These are phyloP conservation scores for Tylopilus vinaceipallidus DNA, from an alignment of 768 basidiomycete genomes.

Conservation along the genomic window DNA sequence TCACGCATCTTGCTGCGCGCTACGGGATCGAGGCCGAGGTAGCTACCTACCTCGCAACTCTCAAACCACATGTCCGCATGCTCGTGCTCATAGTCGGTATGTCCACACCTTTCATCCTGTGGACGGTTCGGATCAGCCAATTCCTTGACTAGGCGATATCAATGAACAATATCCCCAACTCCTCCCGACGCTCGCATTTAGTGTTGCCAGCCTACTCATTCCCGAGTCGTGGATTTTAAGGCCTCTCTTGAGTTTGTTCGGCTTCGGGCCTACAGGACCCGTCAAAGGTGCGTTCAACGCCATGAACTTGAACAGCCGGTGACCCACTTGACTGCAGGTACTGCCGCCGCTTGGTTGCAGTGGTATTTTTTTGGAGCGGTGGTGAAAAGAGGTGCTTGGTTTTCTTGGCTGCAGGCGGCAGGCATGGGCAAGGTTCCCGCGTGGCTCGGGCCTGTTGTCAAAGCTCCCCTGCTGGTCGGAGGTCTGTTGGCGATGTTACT, in stretches of 20 bases:
- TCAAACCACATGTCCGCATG: slow-evolving; percentile 7
- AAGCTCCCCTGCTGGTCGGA: too few relatives aligned
- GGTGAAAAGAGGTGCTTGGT: slow-evolving; percentile 7
- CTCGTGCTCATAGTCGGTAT: slow-evolving; percentile 11
- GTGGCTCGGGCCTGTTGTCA: slow-evolving; percentile 1
- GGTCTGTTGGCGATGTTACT: too few relatives aligned
- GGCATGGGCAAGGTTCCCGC: slow-evolving; percentile 4
- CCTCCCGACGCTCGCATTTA: neutral
- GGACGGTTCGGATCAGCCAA: neutral
- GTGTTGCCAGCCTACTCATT: slow-evolving; percentile 6
- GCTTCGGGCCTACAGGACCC: slow-evolving; percentile 15
- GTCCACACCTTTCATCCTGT: neutral
- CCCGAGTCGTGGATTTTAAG: slow-evolving; percentile 14
- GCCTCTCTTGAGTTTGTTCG: slow-evolving; percentile 11
- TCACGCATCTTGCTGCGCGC: neutral
- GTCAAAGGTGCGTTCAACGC: slow-evolving; percentile 8
- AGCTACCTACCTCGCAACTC: neutral
- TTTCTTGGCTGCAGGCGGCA: slow-evolving; percentile 15
- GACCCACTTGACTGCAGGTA: slow-evolving; percentile 3
- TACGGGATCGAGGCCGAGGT: slow-evolving; percentile 10
- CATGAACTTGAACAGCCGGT: rapidly evolving
- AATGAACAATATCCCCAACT: slow-evolving; percentile 10
- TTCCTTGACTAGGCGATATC: slow-evolving; percentile 8
- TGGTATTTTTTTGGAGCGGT: neutral
- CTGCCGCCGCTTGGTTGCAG: slow-evolving; percentile 14